Percentiles rank a stretch among this genome's conserved stretches.
Evolutionary conservation across 495 filamentous ascomycete species (phyloP).

Genomic region (Aspergillus steynii): DNA sequence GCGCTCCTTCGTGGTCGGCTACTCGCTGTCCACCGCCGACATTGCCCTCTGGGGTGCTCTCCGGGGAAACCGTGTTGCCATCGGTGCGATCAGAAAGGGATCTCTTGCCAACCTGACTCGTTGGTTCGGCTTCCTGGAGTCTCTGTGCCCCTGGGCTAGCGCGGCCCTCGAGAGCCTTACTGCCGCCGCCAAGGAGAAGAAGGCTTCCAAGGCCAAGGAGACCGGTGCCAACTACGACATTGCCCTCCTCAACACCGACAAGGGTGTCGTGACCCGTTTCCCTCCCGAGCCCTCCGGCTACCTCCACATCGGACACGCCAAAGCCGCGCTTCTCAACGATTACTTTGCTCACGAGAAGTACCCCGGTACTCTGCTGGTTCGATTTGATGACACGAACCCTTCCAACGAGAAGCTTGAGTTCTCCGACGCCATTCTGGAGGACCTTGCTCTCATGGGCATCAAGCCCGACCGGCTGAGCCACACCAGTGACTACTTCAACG

Average conservation of each 20-base stretch:
- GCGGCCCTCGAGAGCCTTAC: conserved; percentile 58
- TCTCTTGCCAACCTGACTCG: conserved; percentile 74
- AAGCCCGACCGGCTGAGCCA: conserved; percentile 75
- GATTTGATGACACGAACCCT: conserved; percentile 94
- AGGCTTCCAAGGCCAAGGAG: conserved; percentile 72
- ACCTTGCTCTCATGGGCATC: conserved; percentile 83
- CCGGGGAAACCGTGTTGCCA: conserved; percentile 80
- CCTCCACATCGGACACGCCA: conserved; percentile 91
- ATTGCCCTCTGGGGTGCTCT: conserved; percentile 82
- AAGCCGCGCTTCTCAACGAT: conserved; percentile 88
- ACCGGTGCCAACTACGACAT: conserved; percentile 87
- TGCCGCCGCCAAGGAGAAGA: conserved; percentile 61
- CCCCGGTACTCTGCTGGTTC: conserved; percentile 76
- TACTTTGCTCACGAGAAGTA: conserved; percentile 93
- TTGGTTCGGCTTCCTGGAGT: conserved; percentile 88
- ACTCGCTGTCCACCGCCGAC: conserved; percentile 76
- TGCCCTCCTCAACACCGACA: conserved; percentile 79
- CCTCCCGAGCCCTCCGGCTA: conserved; percentile 96
- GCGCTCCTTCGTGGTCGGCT: conserved; percentile 82
- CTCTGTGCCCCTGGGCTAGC: conserved; percentile 64
- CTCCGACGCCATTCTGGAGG: conserved; percentile 83
- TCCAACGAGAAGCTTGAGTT: conserved; percentile 92
- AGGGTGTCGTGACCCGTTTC: conserved; percentile 92
- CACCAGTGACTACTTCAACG: conserved; percentile 89
- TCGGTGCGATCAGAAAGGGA: conserved; percentile 76